Evolutionary conservation across 768 basidiomycete species (phyloP).

Genomic region (Termitomyces sp.): DNA sequence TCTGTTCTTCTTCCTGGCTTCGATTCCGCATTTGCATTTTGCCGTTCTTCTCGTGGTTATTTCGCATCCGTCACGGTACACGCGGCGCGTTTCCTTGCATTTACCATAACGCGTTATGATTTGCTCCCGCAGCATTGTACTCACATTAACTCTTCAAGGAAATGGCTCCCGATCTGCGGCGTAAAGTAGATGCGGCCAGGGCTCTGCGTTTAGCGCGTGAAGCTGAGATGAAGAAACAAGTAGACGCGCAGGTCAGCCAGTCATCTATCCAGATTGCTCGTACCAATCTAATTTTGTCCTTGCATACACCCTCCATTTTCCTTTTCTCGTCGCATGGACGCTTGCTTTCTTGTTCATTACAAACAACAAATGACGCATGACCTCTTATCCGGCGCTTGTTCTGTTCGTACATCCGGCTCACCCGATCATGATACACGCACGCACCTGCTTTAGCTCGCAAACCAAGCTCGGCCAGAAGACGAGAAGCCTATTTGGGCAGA

Average conservation of each 20-base stretch:
- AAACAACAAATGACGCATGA: conserved; percentile 1
- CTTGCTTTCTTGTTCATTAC: not conserved
- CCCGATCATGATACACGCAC: not conserved
- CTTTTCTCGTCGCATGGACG: conserved; percentile 1
- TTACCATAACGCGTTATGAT: conserved; percentile 1
- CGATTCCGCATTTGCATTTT: conserved; percentile 6
- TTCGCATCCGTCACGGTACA: conserved; percentile 13
- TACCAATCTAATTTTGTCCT: conserved; percentile 1
- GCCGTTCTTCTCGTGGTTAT: conserved; percentile 6
- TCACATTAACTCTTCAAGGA: conserved; percentile 29
- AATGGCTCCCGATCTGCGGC: conserved; percentile 60
- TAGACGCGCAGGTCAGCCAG: conserved; percentile 44
- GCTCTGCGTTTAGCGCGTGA: conserved; percentile 50
- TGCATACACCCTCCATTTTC: not conserved
- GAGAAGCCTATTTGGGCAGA: conserved; percentile 42
- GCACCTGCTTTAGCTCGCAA: conserved; percentile 17
- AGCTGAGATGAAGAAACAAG: conserved; percentile 45
- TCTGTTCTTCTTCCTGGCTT: conserved; percentile 7
- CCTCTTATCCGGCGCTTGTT: conserved; percentile 2
- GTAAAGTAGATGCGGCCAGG: conserved; percentile 57
- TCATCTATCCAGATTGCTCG: not conserved
- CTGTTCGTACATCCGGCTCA: not conserved
- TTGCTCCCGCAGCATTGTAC: not conserved
- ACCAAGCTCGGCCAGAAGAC: conserved; percentile 28
- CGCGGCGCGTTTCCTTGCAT: conserved; percentile 3